Percentiles rank a stretch among this genome's conserved stretches.
phyloP scores from a whole-genome alignment of 2,329 filamentous ascomycete genomes.

The Cucurbitaria berberidis region DNA sequence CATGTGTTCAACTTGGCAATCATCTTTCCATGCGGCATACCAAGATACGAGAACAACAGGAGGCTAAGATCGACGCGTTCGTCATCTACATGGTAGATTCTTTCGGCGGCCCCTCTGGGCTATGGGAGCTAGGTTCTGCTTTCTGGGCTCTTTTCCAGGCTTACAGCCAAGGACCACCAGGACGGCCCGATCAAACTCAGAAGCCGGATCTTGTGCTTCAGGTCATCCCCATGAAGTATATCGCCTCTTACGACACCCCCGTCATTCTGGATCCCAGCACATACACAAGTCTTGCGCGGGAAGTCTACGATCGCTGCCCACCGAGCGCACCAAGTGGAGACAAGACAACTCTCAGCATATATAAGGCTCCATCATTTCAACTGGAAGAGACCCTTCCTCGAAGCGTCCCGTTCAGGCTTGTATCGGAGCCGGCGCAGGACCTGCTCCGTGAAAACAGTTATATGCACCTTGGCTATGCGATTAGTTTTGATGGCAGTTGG shows the following conservation, averaged over 20 bases:
- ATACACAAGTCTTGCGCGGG: conserved; percentile 69
- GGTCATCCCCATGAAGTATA: conserved; percentile 70
- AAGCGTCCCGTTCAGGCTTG: conserved; percentile 76
- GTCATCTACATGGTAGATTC: conserved; percentile 80
- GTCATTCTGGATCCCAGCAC: conserved; percentile 67
- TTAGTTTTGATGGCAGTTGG: conserved; percentile 78
- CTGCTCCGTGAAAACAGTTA: conserved; percentile 79
- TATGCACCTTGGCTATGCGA: conserved; percentile 79
- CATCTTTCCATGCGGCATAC: conserved; percentile 42
- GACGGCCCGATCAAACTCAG: conserved; percentile 36
- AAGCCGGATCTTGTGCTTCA: conserved; percentile 74
- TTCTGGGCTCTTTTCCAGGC: conserved; percentile 75
- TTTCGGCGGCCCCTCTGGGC: conserved; percentile 63
- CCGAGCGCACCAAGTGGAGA: conserved; percentile 48
- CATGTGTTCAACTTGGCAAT: conserved; percentile 52
- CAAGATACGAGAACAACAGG: conserved; percentile 42
- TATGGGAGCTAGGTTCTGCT: conserved; percentile 72
- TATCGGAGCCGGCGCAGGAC: conserved; percentile 70
- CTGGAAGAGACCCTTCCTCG: conserved; percentile 74
- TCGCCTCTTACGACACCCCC: conserved; percentile 68
- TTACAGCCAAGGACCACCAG: conserved; percentile 61
- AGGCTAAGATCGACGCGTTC: conserved; percentile 62
- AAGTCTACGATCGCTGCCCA: conserved; percentile 78
- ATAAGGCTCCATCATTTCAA: conserved; percentile 72
- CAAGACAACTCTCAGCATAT: conserved; percentile 56